A percentile compares a stretch with the other conserved stretches of the same genome.
phyloP scores from a whole-genome alignment of 192 early-diverging fungal species.

The Lunasporangiospora selenospora region DNA sequence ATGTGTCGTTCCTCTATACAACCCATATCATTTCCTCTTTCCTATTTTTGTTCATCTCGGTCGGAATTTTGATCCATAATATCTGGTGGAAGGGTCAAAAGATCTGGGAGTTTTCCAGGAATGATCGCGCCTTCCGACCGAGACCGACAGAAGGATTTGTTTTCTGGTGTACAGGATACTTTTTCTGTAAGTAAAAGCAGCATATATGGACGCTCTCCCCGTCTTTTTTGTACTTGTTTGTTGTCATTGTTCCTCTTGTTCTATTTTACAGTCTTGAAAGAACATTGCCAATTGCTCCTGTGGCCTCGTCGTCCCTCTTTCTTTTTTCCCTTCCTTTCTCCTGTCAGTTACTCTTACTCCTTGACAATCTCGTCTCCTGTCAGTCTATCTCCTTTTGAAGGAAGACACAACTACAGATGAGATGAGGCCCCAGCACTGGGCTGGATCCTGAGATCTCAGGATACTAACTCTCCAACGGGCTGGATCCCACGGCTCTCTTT shows the following conservation, averaged over 20 bases:
- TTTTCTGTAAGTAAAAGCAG: conserved; percentile 27
- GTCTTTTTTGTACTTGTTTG: background rate
- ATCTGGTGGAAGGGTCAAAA: conserved; percentile 50
- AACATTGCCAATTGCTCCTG: too few relatives aligned
- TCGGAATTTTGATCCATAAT: conserved; percentile 43
- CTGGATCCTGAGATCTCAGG: too few relatives aligned
- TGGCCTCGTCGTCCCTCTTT: too few relatives aligned
- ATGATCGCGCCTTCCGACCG: conserved; percentile 43
- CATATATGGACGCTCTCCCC: background rate
- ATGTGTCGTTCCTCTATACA: conserved; percentile 43
- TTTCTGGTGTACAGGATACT: conserved; percentile 45
- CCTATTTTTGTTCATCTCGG: conserved; percentile 41
- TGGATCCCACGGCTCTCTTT: too few relatives aligned
- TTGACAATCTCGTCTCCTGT: too few relatives aligned
- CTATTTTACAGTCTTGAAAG: too few relatives aligned
- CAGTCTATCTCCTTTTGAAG: too few relatives aligned
- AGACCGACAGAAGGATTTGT: conserved; percentile 41
- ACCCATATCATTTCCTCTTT: conserved; percentile 46
- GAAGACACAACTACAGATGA: too few relatives aligned
- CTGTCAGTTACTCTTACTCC: too few relatives aligned
- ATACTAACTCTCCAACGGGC: too few relatives aligned
- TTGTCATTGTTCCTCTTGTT: background rate
- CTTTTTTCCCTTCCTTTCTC: conserved; percentile 1
- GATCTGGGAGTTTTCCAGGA: conserved; percentile 47
- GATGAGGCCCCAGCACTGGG: too few relatives aligned